Evolutionary conservation across 805 yeast species (phyloP).

Genomic region (Wickerhamomyces chambardii): DNA sequence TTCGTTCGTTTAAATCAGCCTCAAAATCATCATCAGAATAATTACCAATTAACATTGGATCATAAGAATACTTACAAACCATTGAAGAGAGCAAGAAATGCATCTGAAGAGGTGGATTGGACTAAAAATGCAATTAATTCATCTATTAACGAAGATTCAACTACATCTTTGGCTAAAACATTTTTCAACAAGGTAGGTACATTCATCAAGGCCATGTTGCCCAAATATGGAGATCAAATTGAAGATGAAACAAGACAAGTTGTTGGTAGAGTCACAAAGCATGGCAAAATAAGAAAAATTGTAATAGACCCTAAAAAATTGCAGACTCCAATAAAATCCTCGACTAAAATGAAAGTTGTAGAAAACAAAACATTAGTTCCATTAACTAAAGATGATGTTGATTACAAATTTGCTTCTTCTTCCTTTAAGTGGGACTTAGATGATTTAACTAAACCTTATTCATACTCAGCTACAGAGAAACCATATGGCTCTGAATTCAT

Average conservation of each 20-base stretch:
- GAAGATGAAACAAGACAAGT: no score
- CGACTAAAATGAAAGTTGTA: neutral
- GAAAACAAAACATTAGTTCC: slow-evolving; percentile 6
- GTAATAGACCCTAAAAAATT: neutral
- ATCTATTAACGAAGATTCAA: neutral
- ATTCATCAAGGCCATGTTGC: no score
- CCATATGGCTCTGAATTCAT: slow-evolving; percentile 30
- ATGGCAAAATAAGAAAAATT: neutral
- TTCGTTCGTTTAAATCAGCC: neutral
- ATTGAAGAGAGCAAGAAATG: neutral
- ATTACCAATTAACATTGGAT: neutral
- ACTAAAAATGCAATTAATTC: neutral
- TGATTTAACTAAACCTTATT: neutral
- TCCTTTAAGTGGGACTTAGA: slow-evolving; percentile 15
- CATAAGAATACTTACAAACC: neutral
- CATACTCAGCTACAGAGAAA: neutral
- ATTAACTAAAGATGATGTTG: slow-evolving; percentile 5
- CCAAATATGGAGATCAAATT: no score
- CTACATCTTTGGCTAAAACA: neutral
- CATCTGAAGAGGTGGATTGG: neutral
- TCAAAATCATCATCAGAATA: neutral
- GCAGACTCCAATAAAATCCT: neutral
- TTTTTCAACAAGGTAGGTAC: neutral
- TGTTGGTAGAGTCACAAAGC: no score
- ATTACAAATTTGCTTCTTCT: slow-evolving; percentile 10